Evolutionary conservation across 208 protist species (phyloP), one percentile per base, ranked within the genome.

Genomic region (Leishmania gerbilli): DNA sequence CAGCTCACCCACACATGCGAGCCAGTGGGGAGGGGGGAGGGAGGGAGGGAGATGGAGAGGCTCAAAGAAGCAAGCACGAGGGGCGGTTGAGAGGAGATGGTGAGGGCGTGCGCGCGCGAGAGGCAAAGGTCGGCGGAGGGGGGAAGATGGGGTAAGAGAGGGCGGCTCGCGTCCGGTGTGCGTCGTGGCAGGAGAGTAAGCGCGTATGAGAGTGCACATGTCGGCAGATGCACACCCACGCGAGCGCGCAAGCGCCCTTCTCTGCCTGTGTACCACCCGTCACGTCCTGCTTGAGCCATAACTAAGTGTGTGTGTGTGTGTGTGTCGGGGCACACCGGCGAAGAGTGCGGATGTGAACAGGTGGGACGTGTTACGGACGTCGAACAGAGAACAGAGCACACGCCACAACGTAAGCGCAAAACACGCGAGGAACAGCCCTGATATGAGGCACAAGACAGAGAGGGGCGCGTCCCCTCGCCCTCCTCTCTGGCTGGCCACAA

Each of bases 351-450:
- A 11, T 62, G 58, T 31, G 27, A 62, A 62, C 58, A 62, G 58
- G 58, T 62, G 58, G 27, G 51, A 62, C 58, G 19, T 17, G 9
- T n/a, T 67, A 40, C 27, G 5, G 31, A 67, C 6, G 15, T 2
- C 15, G 27, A 67, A 67, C 62, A 67, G 31, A 0, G 62, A 67
- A 67, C n/a, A 40, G 31, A 34, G 47, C 11, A 2, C 11, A 17
- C 24, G 51, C 55, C 49, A 15, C 7, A 19, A 56, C 45, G 60
- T 62, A n/a, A 3, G 40, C 31, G 19, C 31, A 67, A 24, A 45
- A 0, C 45, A 77, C 55, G 80, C 31, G 37, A 51, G 69, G 42
- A 79, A 21, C 77, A 24, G 42, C 74, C 74, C 49, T 9, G 49
- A 77, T 21, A 49, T 24, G 27, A n/a, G n/a, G 31, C 19, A 9